Evolutionary conservation across 2,329 filamentous ascomycete species (phyloP).

Genomic region (Aspergillus quadrilineatus): DNA sequence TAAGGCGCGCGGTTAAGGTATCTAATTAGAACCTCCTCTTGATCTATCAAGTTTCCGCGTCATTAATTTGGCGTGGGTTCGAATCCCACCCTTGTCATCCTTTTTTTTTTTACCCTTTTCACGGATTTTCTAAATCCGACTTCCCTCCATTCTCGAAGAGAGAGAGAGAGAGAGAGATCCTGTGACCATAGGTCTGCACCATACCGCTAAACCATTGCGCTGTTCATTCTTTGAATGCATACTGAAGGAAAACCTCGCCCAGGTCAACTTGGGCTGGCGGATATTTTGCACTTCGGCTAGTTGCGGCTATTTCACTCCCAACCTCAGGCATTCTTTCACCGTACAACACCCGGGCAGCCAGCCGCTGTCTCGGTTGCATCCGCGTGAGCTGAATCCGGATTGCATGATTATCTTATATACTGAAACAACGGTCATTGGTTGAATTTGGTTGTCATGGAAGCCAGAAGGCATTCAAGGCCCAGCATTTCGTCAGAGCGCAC

Average conservation of each 20-base stretch:
- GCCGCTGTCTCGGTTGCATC: neutral
- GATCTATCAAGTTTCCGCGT: constrained; percentile 14
- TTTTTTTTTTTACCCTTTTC: constrained; percentile 6
- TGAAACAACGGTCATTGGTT: constrained; percentile 18
- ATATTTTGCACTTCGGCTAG: too few relatives aligned
- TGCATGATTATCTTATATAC: neutral
- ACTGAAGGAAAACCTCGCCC: too few relatives aligned
- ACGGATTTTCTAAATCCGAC: neutral
- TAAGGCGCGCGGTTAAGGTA: constrained; percentile 18
- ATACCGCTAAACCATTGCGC: too few relatives aligned
- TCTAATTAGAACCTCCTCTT: constrained; percentile 12
- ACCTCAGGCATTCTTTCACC: neutral
- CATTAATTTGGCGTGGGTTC: constrained; percentile 19
- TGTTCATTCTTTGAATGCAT: too few relatives aligned
- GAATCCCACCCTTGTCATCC: constrained; percentile 17
- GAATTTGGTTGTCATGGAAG: constrained; percentile 20
- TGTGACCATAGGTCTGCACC: too few relatives aligned
- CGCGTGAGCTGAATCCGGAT: neutral
- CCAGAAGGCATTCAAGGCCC: constrained; percentile 18
- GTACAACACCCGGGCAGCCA: neutral
- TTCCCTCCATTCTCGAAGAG: too few relatives aligned
- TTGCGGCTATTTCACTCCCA: neutral
- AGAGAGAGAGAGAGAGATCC: too few relatives aligned
- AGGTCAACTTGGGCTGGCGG: too few relatives aligned
- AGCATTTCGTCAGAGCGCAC: constrained; percentile 30